Evolutionary conservation across 1,139 yeast species (phyloP), one percentile per base, ranked within the genome.

Genomic region (Hyphopichia khmerensis): DNA sequence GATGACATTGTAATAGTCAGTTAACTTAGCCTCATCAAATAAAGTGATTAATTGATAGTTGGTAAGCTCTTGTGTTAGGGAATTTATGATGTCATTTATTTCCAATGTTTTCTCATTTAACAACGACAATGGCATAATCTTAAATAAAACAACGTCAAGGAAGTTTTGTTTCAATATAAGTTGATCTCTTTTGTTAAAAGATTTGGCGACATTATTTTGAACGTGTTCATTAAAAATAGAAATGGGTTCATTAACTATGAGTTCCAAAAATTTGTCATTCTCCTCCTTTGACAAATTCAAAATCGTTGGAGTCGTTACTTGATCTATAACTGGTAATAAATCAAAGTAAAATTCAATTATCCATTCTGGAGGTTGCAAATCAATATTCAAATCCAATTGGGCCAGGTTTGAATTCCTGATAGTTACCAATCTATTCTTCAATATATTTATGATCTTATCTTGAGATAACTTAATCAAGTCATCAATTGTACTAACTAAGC

Each of bases 311-410:
- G 65, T 57, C n/a, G 65, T 65, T 23, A 58, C 55, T 41, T 65
- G 69, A 50, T 80, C 84, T 42, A 80, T 67, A 3, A 77, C 58
- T 7, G 78, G 79, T 43, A 82, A 64, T 16, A 78, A 62, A 27
- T 74, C 81, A 1, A 76, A 59, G 48, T 79, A 69, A 52, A 79
- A 80, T 7, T 79, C 82, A 39, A 78, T 68, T 14, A 85, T 61
- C 95, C 93, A 86, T 48, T 84, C 89, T 0, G 93, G 91, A 8
- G 89, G 79, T 46, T 83, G 75, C 38, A 84, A 65, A 41, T 80
- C 83, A 35, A 67, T 67, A 45, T 68, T 64, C 47, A 59, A 57
- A 36, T 73, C 78, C 29, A 72, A 52, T 44, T 70, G 70, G 2
- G 79, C 72, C 52, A 64, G 65, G 42, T 70, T 68, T 36, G 72